A percentile compares a stretch with the other conserved stretches of the same genome.
phyloP scores from a whole-genome alignment of 2,329 filamentous ascomycete genomes.

The Gaeumannomyces tritici region DNA sequence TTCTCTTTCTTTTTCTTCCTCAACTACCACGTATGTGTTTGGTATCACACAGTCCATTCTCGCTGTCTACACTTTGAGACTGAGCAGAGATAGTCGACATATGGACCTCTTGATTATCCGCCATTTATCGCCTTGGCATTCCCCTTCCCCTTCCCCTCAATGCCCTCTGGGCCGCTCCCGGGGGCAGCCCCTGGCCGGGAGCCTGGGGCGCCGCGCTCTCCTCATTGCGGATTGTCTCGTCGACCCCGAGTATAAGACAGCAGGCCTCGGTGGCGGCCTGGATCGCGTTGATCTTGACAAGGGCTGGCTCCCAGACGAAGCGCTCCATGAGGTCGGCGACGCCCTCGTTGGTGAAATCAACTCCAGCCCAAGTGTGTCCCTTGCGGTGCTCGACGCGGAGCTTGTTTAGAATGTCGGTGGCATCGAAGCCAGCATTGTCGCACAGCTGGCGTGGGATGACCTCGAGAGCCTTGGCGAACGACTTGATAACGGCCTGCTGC shows the following conservation, averaged over 20 bases:
- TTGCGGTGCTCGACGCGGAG: slow-evolving; percentile 93
- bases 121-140: slow-evolving; percentile 69
- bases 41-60: neutral
- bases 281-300: slow-evolving; percentile 96
- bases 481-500: slow-evolving; percentile 96
- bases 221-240: slow-evolving; percentile 98
- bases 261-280: slow-evolving; percentile 92
- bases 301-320: slow-evolving; percentile 94
- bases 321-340: slow-evolving; percentile 88
- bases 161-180: slow-evolving; percentile 80
- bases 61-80: neutral
- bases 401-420: slow-evolving; percentile 94
- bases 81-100: neutral
- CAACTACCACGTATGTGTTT: neutral
- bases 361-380: slow-evolving; percentile 87
- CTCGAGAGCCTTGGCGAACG: slow-evolving; percentile 93
- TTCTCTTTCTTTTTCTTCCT: neutral
- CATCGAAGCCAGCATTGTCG: slow-evolving; percentile 97
- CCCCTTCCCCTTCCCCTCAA: slow-evolving; percentile 75
- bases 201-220: slow-evolving; percentile 80
- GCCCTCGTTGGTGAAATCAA: slow-evolving; percentile 86
- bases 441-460: slow-evolving; percentile 94
- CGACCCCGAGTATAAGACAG: slow-evolving; percentile 90
- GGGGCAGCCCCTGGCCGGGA: slow-evolving; percentile 64
- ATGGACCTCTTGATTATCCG: neutral